These are phyloP conservation scores for Leptomonas seymouri DNA, from an alignment of 208 protist species.

Conservation along the genomic window DNA sequence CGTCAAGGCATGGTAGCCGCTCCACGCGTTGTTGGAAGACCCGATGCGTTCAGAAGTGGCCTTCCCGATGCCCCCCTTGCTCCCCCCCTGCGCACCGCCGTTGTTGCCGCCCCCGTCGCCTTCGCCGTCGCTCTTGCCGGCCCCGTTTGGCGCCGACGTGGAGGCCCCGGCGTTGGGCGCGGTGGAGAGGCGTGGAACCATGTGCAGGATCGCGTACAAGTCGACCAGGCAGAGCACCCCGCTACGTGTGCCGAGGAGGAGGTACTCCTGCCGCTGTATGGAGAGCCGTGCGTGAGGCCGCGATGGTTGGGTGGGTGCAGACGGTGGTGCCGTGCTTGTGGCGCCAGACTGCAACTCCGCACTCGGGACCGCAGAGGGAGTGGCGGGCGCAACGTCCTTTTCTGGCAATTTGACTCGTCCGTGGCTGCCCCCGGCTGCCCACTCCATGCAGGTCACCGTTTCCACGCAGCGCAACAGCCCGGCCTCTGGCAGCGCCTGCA, in stretches of 20 bases:
- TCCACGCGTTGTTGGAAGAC: constrained; percentile 28
- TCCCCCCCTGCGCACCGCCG: too few relatives aligned
- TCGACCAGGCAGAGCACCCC: constrained; percentile 41
- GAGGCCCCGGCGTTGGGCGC: constrained; percentile 4
- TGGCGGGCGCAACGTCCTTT: background rate
- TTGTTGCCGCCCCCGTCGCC: background rate
- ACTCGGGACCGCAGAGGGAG: background rate
- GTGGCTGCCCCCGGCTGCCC: constrained; percentile 44
- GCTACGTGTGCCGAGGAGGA: constrained; percentile 48
- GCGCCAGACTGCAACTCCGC: background rate
- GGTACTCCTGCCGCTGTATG: constrained; percentile 37
- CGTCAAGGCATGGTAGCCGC: constrained; percentile 26
- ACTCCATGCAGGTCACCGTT: constrained; percentile 69
- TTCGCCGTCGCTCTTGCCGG: background rate
- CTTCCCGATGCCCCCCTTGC: background rate
- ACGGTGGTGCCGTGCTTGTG: background rate
- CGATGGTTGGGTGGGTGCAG: background rate
- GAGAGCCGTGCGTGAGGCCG: constrained; percentile 15
- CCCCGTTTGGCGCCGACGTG: constrained; percentile 6
- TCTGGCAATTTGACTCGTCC: constrained; percentile 22
- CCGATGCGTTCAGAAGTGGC: constrained; percentile 30
- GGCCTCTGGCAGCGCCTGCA: constrained; percentile 68
- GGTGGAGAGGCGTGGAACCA: constrained; percentile 33
- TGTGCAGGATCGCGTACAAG: constrained; percentile 32
- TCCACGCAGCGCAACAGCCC: constrained; percentile 47